Base-by-base conservation (phyloP, 495 filamentous ascomycete genomes). In the Penicillium paxilli region DNA sequence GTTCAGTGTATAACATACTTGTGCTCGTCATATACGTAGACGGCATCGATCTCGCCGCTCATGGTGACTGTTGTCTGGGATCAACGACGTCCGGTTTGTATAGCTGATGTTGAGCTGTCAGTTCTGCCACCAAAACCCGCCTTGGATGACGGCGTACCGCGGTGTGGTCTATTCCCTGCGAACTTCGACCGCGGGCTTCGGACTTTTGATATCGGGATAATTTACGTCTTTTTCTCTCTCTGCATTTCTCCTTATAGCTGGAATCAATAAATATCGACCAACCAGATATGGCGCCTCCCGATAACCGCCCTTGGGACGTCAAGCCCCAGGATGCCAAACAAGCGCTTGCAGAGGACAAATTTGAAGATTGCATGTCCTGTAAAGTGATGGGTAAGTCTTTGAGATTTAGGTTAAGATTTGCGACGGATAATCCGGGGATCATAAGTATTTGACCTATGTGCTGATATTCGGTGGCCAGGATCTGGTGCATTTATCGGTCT, bases 11-110 rank as follows among this genome's bases (percentile, higher is more conserved):
- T 1, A 17, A 11, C 35, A 21, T 72, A 94, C 91, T 90, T 91
- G 70, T 89, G 81, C 75, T 96, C 91, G 80, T 97, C 91, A 70
- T 87, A 96, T 67, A 98, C 91, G 80, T 97, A 95, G 64, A 98
- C 76, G 62, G 94, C 94, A 80, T 96, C 92, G 64, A 98, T 88
- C 68, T 88, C 85, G 74, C 88, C 84, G 81, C 86, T 91, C 84
- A 90, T 90, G 44, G 38, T 68, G 62, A 48, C 44, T 58, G 64
- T 65, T 63, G 52, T 50, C 56, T 60, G 52, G 46, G 51, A 17
- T 26, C 46, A 44, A 38, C 44, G 42, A n/a, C 30, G 22, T 48
- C 47, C 38, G 35, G 20, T 47, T 54, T 54, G 60, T 64, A 63
- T 62, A 54, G 60, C 62, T 55, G 52, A 51, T 53, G 44, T 58